These are phyloP conservation scores for Saccharomycopsis microspora DNA, from an alignment of 805 yeast species.

Conservation along the genomic window DNA sequence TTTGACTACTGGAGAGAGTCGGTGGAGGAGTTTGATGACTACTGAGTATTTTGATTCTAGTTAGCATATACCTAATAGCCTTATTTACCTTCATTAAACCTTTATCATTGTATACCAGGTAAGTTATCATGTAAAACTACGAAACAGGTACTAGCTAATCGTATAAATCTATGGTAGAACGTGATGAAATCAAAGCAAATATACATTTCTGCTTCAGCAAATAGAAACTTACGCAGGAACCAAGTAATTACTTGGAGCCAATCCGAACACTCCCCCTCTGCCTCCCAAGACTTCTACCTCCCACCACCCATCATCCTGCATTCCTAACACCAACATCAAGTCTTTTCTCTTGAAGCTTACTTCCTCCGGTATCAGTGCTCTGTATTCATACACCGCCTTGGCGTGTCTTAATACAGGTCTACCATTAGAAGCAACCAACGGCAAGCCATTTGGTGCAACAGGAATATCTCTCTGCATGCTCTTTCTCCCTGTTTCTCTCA, in stretches of 20 bases:
- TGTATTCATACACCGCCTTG: conserved; percentile 46
- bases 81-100: too few relatives aligned
- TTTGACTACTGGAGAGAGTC: conserved; percentile 55
- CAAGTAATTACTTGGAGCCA: conserved; percentile 54
- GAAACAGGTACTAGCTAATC: too few relatives aligned
- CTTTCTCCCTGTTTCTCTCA: neutral
- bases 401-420: conserved; percentile 39
- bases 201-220: too few relatives aligned
- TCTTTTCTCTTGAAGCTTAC: conserved; percentile 50
- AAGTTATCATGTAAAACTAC: too few relatives aligned
- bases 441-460: conserved; percentile 26
- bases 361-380: conserved; percentile 51
- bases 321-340: conserved; percentile 36
- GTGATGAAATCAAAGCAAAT: too few relatives aligned
- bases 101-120: too few relatives aligned
- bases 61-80: too few relatives aligned
- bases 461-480: conserved; percentile 5
- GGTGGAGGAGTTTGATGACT: conserved; percentile 35
- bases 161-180: too few relatives aligned
- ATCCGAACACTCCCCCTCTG: conserved; percentile 27
- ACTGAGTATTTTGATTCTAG: neutral
- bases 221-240: conserved; percentile 15
- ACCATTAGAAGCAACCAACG: conserved; percentile 40
- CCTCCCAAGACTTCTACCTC: conserved; percentile 44
- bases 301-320: conserved; percentile 72